Base-by-base conservation (phyloP, 371 early-diverging fungal species). In the Coemansia sp. region DNA sequence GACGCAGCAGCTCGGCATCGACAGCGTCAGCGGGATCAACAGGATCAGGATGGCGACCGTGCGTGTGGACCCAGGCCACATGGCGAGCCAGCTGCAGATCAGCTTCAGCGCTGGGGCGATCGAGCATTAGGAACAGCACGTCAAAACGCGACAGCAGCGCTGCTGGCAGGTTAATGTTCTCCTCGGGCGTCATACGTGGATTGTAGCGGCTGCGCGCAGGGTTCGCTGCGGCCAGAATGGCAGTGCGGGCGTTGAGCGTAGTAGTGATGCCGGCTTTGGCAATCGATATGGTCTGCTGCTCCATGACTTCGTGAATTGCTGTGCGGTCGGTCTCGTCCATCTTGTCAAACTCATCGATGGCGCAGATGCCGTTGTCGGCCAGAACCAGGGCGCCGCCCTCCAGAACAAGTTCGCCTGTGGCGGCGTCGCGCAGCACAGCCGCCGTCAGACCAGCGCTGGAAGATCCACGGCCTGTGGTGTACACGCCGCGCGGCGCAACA, bases 261-360 rank as follows among this genome's bases (percentile, higher is more conserved):
- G 99, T 98, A 77, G 98, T 96, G 72, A 99, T 97, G 65, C 99
- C 99, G 37, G 99, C 99, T 78, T 99, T 99, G 48, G 98, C 92
- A 69, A 99, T 99, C n/a, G 94, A 93, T 62, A 99, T 99, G 1
- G 98, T 99, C 84, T 99, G 99, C 83, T 99, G 99, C 82, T 99
- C 99, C 99, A 99, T 99, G 16, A 99, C 99, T 86, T 99, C 99
- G 88, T 99, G 99, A 83, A 99, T 99, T 52, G 98, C 96, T n/a
- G 99, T 98, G 82, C 98, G 99, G 84, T 99, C 99, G 68, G 85
- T 85, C 33, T 94, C 79, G 69, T 99, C 97, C 99, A 99, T 99
- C 84, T 99, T 99, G 82, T 99, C 99, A 82, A 99, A 99, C 82
- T 99, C 99, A 82, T 99, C 99, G 71, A 99, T 99, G 68, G 95